Evolutionary conservation across 1,284 basidiomycete genomes (phyloP).

Genomic region (Testicularia cyperi): DNA sequence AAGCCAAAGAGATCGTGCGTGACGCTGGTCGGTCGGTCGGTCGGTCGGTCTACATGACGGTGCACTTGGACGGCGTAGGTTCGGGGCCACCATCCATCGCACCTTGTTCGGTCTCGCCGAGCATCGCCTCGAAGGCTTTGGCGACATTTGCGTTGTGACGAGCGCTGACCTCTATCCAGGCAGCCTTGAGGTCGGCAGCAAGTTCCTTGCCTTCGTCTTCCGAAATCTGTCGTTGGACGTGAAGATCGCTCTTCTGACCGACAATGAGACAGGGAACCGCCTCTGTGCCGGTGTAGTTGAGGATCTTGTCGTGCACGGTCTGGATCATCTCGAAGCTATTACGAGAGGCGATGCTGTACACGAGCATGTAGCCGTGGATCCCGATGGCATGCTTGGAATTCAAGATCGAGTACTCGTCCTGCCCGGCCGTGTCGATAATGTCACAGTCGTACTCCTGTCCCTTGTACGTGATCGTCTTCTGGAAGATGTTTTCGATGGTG

Average conservation of each 20-base stretch:
- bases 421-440: conserved; percentile 96
- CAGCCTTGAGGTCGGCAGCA: conserved; percentile 49
- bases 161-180: conserved; percentile 57
- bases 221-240: conserved; percentile 66
- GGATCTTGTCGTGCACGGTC: conserved; percentile 95
- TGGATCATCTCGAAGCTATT: conserved; percentile 95
- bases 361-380: conserved; percentile 82
- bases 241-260: conserved; percentile 88
- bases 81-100: conserved; percentile 47
- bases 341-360: conserved; percentile 89
- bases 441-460: conserved; percentile 88
- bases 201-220: conserved; percentile 58
- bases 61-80: conserved; percentile 53
- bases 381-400: conserved; percentile 79
- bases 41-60: conserved; percentile 56
- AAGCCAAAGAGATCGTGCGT: no score
- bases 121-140: conserved; percentile 57
- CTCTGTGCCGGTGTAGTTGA: conserved; percentile 86
- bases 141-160: conserved; percentile 57
- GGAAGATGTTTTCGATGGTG: conserved; percentile 86
- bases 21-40: no score
- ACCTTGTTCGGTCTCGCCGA: conserved; percentile 55
- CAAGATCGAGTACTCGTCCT: conserved; percentile 85
- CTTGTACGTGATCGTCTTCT: conserved; percentile 79
- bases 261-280: conserved; percentile 94